Percentiles rank a stretch among this genome's conserved stretches.
Conservation (phyloP, 2,329 filamentous ascomycete genomes). For the Raffaelea arxii region DNA sequence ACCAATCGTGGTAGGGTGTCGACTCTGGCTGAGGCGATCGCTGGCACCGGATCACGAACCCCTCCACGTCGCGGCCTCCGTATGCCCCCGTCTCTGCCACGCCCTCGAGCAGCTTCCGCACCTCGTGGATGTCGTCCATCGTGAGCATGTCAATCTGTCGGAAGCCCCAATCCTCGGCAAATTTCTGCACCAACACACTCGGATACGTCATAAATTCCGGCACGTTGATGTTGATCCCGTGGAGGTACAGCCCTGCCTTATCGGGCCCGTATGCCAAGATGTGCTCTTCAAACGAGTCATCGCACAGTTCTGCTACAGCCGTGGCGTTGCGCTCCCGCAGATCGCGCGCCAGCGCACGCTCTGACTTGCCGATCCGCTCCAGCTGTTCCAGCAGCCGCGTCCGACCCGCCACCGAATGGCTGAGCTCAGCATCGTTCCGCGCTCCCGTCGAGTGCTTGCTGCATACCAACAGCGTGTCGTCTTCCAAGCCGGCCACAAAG, state of each 20-base stretch:
- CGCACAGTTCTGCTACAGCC: conserved; percentile 90
- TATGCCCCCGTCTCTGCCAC: conserved; percentile 84
- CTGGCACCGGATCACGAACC: conserved; percentile 90
- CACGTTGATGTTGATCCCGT: conserved; percentile 93
- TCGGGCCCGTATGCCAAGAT: conserved; percentile 81
- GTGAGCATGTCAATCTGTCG: conserved; percentile 74
- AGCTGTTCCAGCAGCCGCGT: conserved; percentile 74
- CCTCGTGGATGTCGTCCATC: conserved; percentile 63
- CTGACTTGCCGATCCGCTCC: conserved; percentile 64
- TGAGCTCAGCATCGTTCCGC: conserved; percentile 59
- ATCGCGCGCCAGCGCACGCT: conserved; percentile 65
- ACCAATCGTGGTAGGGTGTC: conserved; percentile 76
- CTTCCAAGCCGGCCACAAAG: conserved; percentile 85
- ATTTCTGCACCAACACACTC: conserved; percentile 71
- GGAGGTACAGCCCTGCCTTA: conserved; percentile 81
- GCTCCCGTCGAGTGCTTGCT: conserved; percentile 95
- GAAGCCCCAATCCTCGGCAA: conserved; percentile 90
- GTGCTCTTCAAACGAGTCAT: conserved; percentile 94
- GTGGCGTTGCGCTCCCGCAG: conserved; percentile 79
- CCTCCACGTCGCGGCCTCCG: conserved; percentile 86
- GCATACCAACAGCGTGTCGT: conserved; percentile 86
- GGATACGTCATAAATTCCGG: conserved; percentile 85
- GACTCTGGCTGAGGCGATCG: conserved; percentile 41
- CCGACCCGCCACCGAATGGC: conserved; percentile 80
- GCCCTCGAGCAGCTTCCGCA: conserved; percentile 72